phyloP scores from a whole-genome alignment of 768 basidiomycete genomes.

The Gloeopeniophorella convolvens region DNA sequence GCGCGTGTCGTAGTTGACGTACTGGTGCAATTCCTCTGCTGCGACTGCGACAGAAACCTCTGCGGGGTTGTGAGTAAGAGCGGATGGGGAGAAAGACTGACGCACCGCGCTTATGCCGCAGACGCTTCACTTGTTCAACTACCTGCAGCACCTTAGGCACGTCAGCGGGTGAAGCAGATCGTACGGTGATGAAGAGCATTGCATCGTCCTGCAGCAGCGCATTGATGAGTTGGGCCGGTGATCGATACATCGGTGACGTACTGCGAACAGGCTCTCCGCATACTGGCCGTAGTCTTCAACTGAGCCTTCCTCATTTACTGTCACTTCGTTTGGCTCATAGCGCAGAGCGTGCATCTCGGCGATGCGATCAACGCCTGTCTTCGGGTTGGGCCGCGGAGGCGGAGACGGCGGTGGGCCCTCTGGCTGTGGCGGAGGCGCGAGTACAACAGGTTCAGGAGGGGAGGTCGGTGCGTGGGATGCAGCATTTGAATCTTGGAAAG shows the following conservation, averaged over 20 bases:
- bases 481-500: slow-evolving; percentile 69
- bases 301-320: slow-evolving; percentile 57
- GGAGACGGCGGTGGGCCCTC: slow-evolving; percentile 34
- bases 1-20: slow-evolving; percentile 62
- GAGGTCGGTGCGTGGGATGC: slow-evolving; percentile 42
- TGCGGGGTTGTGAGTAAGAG: neutral
- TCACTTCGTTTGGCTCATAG: slow-evolving; percentile 72
- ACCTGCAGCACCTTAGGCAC: slow-evolving; percentile 78
- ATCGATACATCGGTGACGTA: slow-evolving; percentile 25
- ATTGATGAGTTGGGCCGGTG: neutral
- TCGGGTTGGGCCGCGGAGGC: slow-evolving; percentile 58
- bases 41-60: slow-evolving; percentile 31
- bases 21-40: slow-evolving; percentile 63
- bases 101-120: slow-evolving; percentile 65
- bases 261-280: slow-evolving; percentile 57
- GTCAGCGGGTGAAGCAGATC: slow-evolving; percentile 52
- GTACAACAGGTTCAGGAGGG: slow-evolving; percentile 10
- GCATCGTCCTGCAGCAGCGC: slow-evolving; percentile 54
- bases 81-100: too few relatives aligned
- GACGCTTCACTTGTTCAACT: slow-evolving; percentile 74
- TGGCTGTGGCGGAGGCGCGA: neutral
- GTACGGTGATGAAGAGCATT: slow-evolving; percentile 72
- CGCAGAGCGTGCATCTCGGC: slow-evolving; percentile 61
- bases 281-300: slow-evolving; percentile 65
- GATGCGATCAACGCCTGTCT: slow-evolving; percentile 61